Percentiles rank a stretch among this genome's conserved stretches.
phyloP scores from a whole-genome alignment of 768 basidiomycete species.

The Sarcodon sp. region DNA sequence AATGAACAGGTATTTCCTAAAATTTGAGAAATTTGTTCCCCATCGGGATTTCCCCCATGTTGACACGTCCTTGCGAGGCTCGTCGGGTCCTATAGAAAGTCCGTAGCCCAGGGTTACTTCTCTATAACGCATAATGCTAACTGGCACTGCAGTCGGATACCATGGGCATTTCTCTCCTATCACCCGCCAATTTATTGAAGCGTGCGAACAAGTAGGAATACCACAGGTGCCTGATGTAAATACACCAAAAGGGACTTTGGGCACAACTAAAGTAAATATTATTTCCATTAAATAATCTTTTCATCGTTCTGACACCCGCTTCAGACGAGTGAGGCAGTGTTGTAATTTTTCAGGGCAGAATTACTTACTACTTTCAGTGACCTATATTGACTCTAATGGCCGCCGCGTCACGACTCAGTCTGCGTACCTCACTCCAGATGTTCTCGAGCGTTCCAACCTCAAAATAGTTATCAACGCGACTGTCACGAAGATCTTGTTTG shows the following conservation, averaged over 20 bases:
- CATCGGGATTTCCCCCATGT: constrained; percentile 37
- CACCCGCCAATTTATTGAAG: constrained; percentile 39
- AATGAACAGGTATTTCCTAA: constrained; percentile 45
- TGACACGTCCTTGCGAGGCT: constrained; percentile 31
- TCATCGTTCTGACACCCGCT: too few relatives aligned
- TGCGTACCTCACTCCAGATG: constrained; percentile 54
- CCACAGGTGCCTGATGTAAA: constrained; percentile 44
- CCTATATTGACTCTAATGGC: constrained; percentile 41
- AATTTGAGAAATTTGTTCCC: constrained; percentile 49
- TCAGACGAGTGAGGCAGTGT: too few relatives aligned
- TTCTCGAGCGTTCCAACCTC: constrained; percentile 52
- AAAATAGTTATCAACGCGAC: constrained; percentile 43
- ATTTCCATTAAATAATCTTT: neutral
- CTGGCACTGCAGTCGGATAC: constrained; percentile 32
- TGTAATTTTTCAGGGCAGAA: neutral
- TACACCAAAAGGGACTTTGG: constrained; percentile 40
- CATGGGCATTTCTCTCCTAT: constrained; percentile 31
- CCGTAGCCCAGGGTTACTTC: neutral
- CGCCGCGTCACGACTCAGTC: constrained; percentile 50
- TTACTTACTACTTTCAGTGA: constrained; percentile 30
- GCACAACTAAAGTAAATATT: constrained; percentile 41
- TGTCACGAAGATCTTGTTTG: constrained; percentile 47
- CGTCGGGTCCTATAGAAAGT: constrained; percentile 38
- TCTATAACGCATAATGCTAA: neutral
- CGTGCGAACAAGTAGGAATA: constrained; percentile 38